Evolutionary conservation across 2,329 filamentous ascomycete genomes (phyloP).

Genomic region (Parastagonospora avenae): DNA sequence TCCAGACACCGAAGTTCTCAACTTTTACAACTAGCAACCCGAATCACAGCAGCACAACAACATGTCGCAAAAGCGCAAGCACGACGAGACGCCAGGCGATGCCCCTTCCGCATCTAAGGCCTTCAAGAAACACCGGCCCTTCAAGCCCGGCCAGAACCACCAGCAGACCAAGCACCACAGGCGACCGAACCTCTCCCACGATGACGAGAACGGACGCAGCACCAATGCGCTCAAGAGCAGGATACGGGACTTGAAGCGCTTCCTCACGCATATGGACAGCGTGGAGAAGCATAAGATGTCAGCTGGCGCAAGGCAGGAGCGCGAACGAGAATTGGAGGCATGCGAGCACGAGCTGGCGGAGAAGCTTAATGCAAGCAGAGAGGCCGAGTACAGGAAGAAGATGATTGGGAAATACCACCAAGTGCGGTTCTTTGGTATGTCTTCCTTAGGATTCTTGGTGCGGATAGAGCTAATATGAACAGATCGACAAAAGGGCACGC

Average conservation of each 20-base stretch:
- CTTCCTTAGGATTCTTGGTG: not conserved
- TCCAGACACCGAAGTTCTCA: slow-evolving; percentile 18
- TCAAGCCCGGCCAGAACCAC: slow-evolving; percentile 21
- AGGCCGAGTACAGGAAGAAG: slow-evolving; percentile 65
- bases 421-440: slow-evolving; percentile 79
- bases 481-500: slow-evolving; percentile 76
- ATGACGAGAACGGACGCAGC: slow-evolving; percentile 33
- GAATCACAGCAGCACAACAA: slow-evolving; percentile 2
- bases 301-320: slow-evolving; percentile 68
- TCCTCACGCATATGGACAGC: slow-evolving; percentile 62
- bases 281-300: slow-evolving; percentile 60
- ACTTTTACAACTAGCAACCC: slow-evolving; percentile 3
- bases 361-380: slow-evolving; percentile 51
- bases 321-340: slow-evolving; percentile 73
- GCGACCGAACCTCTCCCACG: slow-evolving; percentile 26
- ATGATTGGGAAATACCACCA: slow-evolving; percentile 84
- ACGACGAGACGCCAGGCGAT: slow-evolving; percentile 23
- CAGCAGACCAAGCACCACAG: slow-evolving; percentile 18
- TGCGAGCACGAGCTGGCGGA: slow-evolving; percentile 66
- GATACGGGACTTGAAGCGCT: slow-evolving; percentile 70
- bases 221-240: slow-evolving; percentile 72
- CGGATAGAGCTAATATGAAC: slow-evolving; percentile 10
- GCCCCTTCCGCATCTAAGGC: slow-evolving; percentile 12
- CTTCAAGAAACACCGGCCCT: slow-evolving; percentile 33
- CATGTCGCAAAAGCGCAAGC: slow-evolving; percentile 47